Base-by-base conservation (phyloP, 2,329 filamentous ascomycete genomes). In the Bipolaris sorokiniana region DNA sequence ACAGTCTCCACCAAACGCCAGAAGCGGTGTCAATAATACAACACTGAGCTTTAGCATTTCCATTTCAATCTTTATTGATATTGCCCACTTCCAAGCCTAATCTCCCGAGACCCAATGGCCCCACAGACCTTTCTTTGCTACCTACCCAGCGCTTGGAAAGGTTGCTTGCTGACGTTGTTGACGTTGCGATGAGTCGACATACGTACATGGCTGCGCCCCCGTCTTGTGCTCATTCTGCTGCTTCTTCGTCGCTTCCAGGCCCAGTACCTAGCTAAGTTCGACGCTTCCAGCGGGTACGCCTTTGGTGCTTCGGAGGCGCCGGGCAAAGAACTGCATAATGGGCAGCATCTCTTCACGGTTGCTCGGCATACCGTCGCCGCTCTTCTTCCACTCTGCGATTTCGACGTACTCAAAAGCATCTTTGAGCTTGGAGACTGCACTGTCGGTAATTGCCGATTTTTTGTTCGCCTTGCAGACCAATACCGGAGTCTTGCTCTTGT, bases 321-420 rank as follows among this genome's bases (percentile, higher is more conserved):
- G 83, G 0, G 88, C 88, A 67, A 92, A 84, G 73, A 88, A 97
- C 70, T 89, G 86, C 92, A 97, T 97, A 58, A 97, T 84, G 0
- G 93, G 92, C 68, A 93, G 72, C 84, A 96, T 93, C 81, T 98
- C 93, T 10, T 96, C 92, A 51, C 89, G 83, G 72, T 83, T 89
- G 44, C 82, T 80, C n/a, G 92, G 92, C 93, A 97, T 97, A 1
- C 84, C 84, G 75, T 96, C 91, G 5, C 88, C 90, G 2, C 75
- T 76, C 70, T 88, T 86, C 69, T 67, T 74, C 76, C 76, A 78
- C 49, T 77, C 75, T 50, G 70, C 72, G 44, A 77, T 52, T 61
- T 78, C 75, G 3, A 74, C 59, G 42, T 72, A 72, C 40, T 82
- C 79, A 75, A 94, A 95, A 52, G 85, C 83, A 40, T 80, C 79